Evolutionary conservation across 768 basidiomycete species (phyloP), one percentile per base, ranked within the genome.

Genomic region (Leccinum pellstonianum): DNA sequence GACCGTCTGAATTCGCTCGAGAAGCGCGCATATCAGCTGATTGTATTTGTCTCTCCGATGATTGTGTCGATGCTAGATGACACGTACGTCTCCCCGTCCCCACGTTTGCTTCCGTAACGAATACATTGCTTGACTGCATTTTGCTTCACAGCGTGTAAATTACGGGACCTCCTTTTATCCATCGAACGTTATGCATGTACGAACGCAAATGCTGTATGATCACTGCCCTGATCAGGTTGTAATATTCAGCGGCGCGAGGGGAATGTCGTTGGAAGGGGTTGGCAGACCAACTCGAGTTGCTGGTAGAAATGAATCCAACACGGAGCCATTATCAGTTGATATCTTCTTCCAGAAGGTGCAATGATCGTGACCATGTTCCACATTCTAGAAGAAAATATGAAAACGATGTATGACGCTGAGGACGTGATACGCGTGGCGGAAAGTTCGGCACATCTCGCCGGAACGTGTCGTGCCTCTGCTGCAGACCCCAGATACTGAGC

Each of bases 1-100:
- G 82, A 61, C 19, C 5, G 47, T 41, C 33, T 23, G 19, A 48
- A 46, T 33, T 21, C 57, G 51, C 35, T 35, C 38, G 31, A 27
- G 29, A 54, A 21, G 12, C 48, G 12, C 54, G 15, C 19, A 29
- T 56, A 15, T 55, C 56, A 52, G 52, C 63, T 71, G 55, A 75
- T 56, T 47, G 38, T 17, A n/a, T 56, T 57, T 35, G 12, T 60
- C 62, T 23, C 59, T 41, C 50, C 14, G 55, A 29, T 52, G 38
- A 10, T 51, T 27, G 19, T 52, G 48, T 35, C 46, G 37, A 54
- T 21, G 7, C 38, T 15, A 87, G 86, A 87, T 74, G 86, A 86
- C 70, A 82, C 82, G 86, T 86, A 75, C 72, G 84, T 81, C 64
- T 29, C 58, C 48, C 58, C 55, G 19, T 27, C 64, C 41, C 58